phyloP scores from a whole-genome alignment of 2,329 filamentous ascomycete species.

The Chaetomium olivaceum region DNA sequence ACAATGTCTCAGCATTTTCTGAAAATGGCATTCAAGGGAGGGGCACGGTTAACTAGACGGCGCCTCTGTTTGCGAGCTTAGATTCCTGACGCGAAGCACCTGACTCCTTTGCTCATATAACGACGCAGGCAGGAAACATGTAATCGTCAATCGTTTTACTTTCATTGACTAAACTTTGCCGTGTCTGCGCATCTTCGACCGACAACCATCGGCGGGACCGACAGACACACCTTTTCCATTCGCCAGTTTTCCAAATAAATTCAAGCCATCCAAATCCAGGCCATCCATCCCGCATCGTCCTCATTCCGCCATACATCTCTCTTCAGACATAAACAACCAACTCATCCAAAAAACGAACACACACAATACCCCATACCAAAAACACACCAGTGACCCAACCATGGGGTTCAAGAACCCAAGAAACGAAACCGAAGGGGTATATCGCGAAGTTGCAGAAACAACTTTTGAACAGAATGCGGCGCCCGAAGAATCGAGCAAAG shows the following conservation, averaged over 20 bases:
- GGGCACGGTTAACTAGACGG: neutral
- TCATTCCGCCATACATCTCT: constrained; percentile 18
- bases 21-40: neutral
- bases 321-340: constrained; percentile 5
- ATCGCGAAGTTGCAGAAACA: constrained; percentile 25
- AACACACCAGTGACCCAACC: constrained; percentile 8
- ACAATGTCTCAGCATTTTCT: neutral
- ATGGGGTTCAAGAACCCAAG: constrained; percentile 9
- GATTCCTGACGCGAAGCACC: neutral
- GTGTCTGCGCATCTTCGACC: constrained; percentile 9
- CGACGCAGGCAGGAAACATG: neutral
- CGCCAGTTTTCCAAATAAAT: neutral
- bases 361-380: constrained; percentile 10
- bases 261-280: constrained; percentile 2
- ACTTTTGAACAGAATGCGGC: constrained; percentile 8
- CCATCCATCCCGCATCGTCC: constrained; percentile 11
- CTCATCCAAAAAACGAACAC: constrained; percentile 1
- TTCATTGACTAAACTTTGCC: constrained; percentile 19
- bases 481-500: constrained; percentile 16
- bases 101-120: neutral
- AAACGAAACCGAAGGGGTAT: constrained; percentile 29
- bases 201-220: neutral
- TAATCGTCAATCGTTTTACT: constrained; percentile 27
- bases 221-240: constrained; percentile 2
- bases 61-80: neutral